Conservation (phyloP, 371 early-diverging fungal genomes). For the Mucor irregularis region DNA sequence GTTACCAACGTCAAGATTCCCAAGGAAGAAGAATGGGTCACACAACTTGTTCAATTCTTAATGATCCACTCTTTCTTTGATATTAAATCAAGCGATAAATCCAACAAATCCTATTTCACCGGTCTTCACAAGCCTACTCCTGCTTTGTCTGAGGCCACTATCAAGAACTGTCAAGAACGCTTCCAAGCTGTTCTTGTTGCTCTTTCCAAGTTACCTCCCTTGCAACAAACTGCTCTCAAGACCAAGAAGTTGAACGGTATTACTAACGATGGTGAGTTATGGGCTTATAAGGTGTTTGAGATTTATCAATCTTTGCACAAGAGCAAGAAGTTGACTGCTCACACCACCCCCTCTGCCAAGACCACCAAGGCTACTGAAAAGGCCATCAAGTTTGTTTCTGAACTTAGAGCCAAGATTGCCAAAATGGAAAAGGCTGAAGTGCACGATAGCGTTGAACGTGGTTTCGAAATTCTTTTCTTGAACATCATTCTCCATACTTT, state of each 20-base stretch:
- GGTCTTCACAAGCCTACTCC: constrained; percentile 53
- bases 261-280: constrained; percentile 61
- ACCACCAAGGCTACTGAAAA: constrained; percentile 20
- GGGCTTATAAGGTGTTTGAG: constrained; percentile 60
- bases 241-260: constrained; percentile 57
- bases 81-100: constrained; percentile 42
- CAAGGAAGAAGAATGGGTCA: constrained; percentile 71
- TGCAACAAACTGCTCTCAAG: constrained; percentile 48
- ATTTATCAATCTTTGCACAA: constrained; percentile 52
- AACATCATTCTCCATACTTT: constrained; percentile 68
- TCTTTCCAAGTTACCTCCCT: constrained; percentile 59
- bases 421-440: constrained; percentile 40
- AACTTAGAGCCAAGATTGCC: constrained; percentile 23
- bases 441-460: constrained; percentile 54
- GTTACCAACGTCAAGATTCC: constrained; percentile 72
- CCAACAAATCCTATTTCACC: constrained; percentile 25
- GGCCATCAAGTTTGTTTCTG: constrained; percentile 22
- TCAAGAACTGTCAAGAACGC: constrained; percentile 57
- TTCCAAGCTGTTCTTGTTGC: constrained; percentile 71
- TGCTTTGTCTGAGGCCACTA: constrained; percentile 53
- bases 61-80: constrained; percentile 75
- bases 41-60: constrained; percentile 64
- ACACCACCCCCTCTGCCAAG: constrained; percentile 12
- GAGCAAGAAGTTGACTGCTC: constrained; percentile 36
- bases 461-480: constrained; percentile 72